Conservation (phyloP, 129 eudicot genomes). For the Lonicera japonica region DNA sequence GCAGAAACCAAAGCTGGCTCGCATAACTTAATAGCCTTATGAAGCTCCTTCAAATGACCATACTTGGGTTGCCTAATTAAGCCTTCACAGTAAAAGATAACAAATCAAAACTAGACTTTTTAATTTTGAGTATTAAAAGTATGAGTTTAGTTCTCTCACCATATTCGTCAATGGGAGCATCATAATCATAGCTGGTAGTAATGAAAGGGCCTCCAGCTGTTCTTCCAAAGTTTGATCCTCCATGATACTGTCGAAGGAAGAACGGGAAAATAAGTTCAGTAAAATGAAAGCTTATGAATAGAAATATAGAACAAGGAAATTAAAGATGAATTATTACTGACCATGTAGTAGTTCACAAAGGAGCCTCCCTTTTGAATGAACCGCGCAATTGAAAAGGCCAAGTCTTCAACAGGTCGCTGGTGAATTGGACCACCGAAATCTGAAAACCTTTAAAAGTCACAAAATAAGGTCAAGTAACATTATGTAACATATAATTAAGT, state of each 20-base stretch:
- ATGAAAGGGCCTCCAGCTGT: slow-evolving; percentile 99
- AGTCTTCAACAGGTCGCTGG: slow-evolving; percentile 84
- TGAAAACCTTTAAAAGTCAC: slow-evolving; percentile 53
- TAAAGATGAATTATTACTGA: slow-evolving; percentile 10
- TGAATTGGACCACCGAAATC: slow-evolving; percentile 75
- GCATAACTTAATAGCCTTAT: slow-evolving; percentile 58
- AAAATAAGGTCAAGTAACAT: background rate
- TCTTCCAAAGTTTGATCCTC: slow-evolving; percentile 97
- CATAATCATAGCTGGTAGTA: slow-evolving; percentile 98
- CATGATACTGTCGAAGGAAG: slow-evolving; percentile 58
- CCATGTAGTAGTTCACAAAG: slow-evolving; percentile 91
- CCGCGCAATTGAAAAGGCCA: slow-evolving; percentile 86
- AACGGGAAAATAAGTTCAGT: no score
- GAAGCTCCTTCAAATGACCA: slow-evolving; percentile 71
- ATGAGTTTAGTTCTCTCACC: slow-evolving; percentile 33
- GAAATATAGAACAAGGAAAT: background rate
- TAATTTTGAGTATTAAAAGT: background rate
- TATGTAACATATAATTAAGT: background rate
- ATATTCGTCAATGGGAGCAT: slow-evolving; percentile 98
- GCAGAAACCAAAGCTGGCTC: slow-evolving; percentile 62
- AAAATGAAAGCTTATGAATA: background rate
- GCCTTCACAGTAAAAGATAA: slow-evolving; percentile 30
- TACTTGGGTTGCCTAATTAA: slow-evolving; percentile 78
- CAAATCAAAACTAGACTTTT: background rate
- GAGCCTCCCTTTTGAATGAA: slow-evolving; percentile 94